Evolutionary conservation across 164 flowering plant species (phyloP), one percentile per base, ranked within the genome.

Genomic region (Cinnamomum micranthum): DNA sequence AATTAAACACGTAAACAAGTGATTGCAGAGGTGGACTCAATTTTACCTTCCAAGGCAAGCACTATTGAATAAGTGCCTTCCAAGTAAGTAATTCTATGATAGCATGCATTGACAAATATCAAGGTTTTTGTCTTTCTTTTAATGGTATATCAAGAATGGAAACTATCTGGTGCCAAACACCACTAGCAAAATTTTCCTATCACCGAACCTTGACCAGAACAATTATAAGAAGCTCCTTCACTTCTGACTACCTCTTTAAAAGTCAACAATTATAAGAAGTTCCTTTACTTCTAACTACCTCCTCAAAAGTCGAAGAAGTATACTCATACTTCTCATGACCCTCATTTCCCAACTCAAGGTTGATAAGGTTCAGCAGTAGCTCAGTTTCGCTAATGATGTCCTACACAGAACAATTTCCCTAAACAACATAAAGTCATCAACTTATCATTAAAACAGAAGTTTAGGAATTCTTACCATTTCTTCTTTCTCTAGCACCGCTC

Each of bases 401-500:
- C 22, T 4, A 66, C 28, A 27, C 41, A 66, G n/a, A 19, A 31
- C 28, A 17, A 31, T 31, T 7, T 66, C 47, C 17, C n/a, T 31
- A 31, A 20, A 33, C 12, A 41, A 24, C 25, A 41, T 41, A 47
- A 35, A 69, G 71, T 28, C 6, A 47, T 19, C 17, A 3, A 69
- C 55, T 28, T 6, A 47, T 19, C 25, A 12, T 2, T 35, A 41
- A 69, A 69, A 47, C 24, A 55, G 35, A 71, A 17, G 27, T 28
- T 13, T 9, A 20, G 47, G 33, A 35, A 71, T 50, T 66, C 41
- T 88, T 81, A 95, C 99, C 99, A 95, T 95, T 74, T 87, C 82
- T 77, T 89, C 97, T 83, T 95, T 92, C 86, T 95, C 98, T 58
- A 95, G 95, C 76, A 85, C 75, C 22, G 85, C 82, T 20, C 99